Base-by-base conservation (phyloP, 2,329 filamentous ascomycete genomes). In the Xylaria sp. region DNA sequence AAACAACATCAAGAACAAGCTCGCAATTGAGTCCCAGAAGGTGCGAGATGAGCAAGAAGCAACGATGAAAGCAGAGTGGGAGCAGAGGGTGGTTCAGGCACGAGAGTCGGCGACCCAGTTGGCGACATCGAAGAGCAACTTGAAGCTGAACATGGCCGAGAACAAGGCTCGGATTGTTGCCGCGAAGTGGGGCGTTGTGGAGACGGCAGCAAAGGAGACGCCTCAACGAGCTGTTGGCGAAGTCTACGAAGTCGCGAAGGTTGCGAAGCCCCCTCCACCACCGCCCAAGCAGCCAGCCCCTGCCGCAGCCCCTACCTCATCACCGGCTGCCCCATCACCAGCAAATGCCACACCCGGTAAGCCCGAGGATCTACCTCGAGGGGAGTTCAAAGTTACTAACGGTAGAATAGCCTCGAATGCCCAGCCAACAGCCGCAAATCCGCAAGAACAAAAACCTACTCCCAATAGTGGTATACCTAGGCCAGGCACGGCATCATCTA, bases 181-280 rank as follows among this genome's bases (percentile, higher is more conserved):
- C 46, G 89, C 88, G 4, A 95, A 94, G 75, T 75, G 95, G 26
- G 82, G 83, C 1, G 84, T 94, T 1, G 89, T 97, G 2, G 83
- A 92, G 66, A 89, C 85, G 43, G 92, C 93, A 11, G 91, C 89
- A 0, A 81, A 80, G n/a, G 89, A 96, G 44, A 97, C 92, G 0
- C 93, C 93, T 0, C 81, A 93, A 64, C 87, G 86, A 68, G 85
- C 92, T 0, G 91, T 97, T 3, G 83, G 78, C 8, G 92, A 97
- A 71, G 92, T 97, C 0, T 97, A 91, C 90, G 86, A 88, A 59
- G 76, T 90, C 49, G 92, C 89, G 0, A 92, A 93, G 72, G 78
- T 74, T 48, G 82, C 85, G 9, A 88, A 84, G 68, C 77, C 82
- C 7, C 63, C 67, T 11, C 67, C 69, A 18, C 60, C 58, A 4